These are phyloP conservation scores for Globisporangium yorkense DNA, from an alignment of 352 stramenopile species.

Conservation along the genomic window DNA sequence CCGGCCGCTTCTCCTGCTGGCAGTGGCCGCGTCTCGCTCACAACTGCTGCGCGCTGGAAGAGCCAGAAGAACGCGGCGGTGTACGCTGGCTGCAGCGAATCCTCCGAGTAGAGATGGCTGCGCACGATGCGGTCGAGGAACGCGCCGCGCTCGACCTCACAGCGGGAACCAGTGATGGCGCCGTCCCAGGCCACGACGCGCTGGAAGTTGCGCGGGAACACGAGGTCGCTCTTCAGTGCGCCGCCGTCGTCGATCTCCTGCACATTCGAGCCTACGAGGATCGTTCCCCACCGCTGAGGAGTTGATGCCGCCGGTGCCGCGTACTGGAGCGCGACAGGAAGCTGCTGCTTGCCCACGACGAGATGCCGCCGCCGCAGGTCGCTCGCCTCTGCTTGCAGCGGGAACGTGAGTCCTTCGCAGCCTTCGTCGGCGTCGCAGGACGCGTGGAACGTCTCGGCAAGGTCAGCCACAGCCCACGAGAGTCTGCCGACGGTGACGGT, in stretches of 20 bases:
- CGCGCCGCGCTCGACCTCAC: constrained; percentile 35
- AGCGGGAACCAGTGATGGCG: constrained; percentile 22
- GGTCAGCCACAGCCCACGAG: constrained; percentile 28
- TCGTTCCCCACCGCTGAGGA: constrained; percentile 16
- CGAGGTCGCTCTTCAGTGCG: constrained; percentile 47
- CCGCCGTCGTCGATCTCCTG: constrained; percentile 44
- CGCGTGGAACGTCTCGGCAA: constrained; percentile 23
- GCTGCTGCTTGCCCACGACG: constrained; percentile 22
- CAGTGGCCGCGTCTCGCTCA: constrained; percentile 17
- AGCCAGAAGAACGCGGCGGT: constrained; percentile 47
- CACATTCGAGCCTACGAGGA: constrained; percentile 36
- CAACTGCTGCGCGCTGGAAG: constrained; percentile 35
- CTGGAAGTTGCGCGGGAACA: constrained; percentile 44
- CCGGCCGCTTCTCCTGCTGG: constrained; percentile 8
- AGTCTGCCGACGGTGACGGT: constrained; percentile 40
- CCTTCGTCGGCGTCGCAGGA: constrained; percentile 14
- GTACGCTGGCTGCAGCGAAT: constrained; percentile 39
- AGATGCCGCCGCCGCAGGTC: constrained; percentile 9
- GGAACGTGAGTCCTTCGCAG: constrained; percentile 22
- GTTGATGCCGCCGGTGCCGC: constrained; percentile 12
- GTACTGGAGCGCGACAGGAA: constrained; percentile 26
- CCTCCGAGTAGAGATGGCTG: constrained; percentile 44
- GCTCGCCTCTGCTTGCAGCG: constrained; percentile 14
- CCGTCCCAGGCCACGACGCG: constrained; percentile 23
- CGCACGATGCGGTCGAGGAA: constrained; percentile 38